phyloP scores from a whole-genome alignment of 2,329 filamentous ascomycete species.

The Aspergillus pseudonomiae region DNA sequence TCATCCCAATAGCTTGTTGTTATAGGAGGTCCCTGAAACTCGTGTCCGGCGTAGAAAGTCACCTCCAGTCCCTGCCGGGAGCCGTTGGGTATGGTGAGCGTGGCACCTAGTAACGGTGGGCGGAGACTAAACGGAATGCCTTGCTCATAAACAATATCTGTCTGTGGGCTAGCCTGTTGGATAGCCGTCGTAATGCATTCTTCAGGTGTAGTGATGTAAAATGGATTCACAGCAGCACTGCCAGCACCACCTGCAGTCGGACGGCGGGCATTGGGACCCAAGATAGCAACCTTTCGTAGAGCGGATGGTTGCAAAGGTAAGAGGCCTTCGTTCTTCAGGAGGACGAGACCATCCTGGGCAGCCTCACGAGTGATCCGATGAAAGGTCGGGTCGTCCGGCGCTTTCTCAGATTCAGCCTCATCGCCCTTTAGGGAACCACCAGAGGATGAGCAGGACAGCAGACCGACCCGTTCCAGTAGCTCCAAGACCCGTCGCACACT shows the following conservation, averaged over 20 bases:
- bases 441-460: neutral
- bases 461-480: neutral
- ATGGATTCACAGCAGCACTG: constrained; percentile 11
- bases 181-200: constrained; percentile 1
- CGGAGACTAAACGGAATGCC: neutral
- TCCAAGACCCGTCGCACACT: constrained; percentile 1
- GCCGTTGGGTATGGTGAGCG: neutral
- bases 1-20: constrained; percentile 5
- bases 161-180: neutral
- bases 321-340: constrained; percentile 9
- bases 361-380: neutral
- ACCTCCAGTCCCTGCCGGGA: neutral
- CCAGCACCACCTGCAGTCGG: constrained; percentile 10
- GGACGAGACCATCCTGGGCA: neutral
- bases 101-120: neutral
- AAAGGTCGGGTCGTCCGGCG: neutral
- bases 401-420: neutral
- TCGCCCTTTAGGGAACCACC: neutral
- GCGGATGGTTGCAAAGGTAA: constrained; percentile 1
- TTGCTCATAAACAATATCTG: neutral
- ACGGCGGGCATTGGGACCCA: constrained; percentile 10
- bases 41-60: neutral
- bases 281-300: constrained; percentile 5
- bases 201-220: constrained; percentile 7
- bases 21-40: neutral